Conservation (phyloP, 805 yeast genomes). For the Kurtzmaniella fragi region DNA sequence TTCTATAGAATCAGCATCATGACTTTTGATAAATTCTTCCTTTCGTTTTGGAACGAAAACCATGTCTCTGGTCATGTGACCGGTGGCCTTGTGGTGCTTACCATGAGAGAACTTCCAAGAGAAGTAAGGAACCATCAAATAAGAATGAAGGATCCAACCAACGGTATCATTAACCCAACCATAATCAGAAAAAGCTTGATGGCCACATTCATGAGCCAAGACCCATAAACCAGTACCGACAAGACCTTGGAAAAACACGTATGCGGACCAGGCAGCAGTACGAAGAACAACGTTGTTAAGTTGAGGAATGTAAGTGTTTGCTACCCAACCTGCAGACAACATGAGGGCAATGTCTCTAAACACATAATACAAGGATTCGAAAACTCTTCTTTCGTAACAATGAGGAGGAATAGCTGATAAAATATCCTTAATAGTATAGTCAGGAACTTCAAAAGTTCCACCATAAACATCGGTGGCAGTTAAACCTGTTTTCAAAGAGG, state of each 20-base stretch:
- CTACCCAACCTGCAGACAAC: slow-evolving; percentile 47
- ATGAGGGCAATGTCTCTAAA: slow-evolving; percentile 56
- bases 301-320: slow-evolving; percentile 49
- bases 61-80: slow-evolving; percentile 77
- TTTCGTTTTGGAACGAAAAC: slow-evolving; percentile 75
- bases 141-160: slow-evolving; percentile 82
- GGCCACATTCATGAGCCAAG: slow-evolving; percentile 90
- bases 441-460: slow-evolving; percentile 66
- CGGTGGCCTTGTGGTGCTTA: slow-evolving; percentile 88
- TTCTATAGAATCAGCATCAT: slow-evolving; percentile 34
- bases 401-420: slow-evolving; percentile 66
- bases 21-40: slow-evolving; percentile 44
- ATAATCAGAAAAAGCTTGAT: slow-evolving; percentile 75
- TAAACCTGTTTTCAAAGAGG: slow-evolving; percentile 28
- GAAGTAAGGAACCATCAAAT: slow-evolving; percentile 76
- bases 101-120: slow-evolving; percentile 84
- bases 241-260: slow-evolving; percentile 54
- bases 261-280: slow-evolving; percentile 53
- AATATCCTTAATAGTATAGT: slow-evolving; percentile 70
- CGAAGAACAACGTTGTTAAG: slow-evolving; percentile 42
- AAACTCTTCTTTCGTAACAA: slow-evolving; percentile 62
- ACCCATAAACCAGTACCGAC: slow-evolving; percentile 81
- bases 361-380: slow-evolving; percentile 57
- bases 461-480: slow-evolving; percentile 59
- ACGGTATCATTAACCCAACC: slow-evolving; percentile 68